phyloP scores from a whole-genome alignment of 768 basidiomycete species.

The Boletus barrowsii region DNA sequence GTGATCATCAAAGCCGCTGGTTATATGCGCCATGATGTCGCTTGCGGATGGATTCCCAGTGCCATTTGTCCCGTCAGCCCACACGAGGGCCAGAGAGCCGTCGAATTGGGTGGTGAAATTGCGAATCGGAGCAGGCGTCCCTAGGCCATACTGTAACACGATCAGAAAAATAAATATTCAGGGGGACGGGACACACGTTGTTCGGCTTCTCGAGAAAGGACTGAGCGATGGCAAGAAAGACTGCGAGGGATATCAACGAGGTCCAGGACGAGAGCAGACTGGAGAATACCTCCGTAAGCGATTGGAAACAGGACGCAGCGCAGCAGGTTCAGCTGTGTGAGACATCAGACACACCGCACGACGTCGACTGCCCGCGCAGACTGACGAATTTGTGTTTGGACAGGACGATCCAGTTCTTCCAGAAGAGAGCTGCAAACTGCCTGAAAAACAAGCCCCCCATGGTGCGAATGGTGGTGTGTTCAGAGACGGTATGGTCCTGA shows the following conservation, averaged over 20 bases:
- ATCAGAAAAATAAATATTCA: neutral
- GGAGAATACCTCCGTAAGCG: constrained; percentile 46
- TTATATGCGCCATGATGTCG: constrained; percentile 61
- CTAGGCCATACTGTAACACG: constrained; percentile 56
- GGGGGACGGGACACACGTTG: constrained; percentile 42
- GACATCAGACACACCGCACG: constrained; percentile 1
- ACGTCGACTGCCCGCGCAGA: constrained; percentile 1
- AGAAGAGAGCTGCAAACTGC: constrained; percentile 57
- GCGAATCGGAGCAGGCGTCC: constrained; percentile 48
- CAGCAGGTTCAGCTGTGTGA: constrained; percentile 50
- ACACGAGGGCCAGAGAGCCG: constrained; percentile 51
- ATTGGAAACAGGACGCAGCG: constrained; percentile 64
- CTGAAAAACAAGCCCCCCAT: constrained; percentile 49
- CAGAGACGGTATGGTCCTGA: neutral
- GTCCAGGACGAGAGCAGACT: too few relatives aligned
- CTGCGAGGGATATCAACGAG: constrained; percentile 10
- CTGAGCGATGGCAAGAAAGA: constrained; percentile 65
- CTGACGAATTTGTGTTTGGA: constrained; percentile 64
- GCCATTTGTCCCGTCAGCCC: constrained; percentile 67
- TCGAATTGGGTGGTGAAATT: constrained; percentile 50
- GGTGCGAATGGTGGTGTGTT: neutral
- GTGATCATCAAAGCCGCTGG: constrained; percentile 43
- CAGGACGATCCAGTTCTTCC: constrained; percentile 76
- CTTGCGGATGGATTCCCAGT: constrained; percentile 50
- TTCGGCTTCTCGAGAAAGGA: constrained; percentile 54